Evolutionary conservation across 352 stramenopile genomes (phyloP).

Genomic region (Globisporangium splendens): DNA sequence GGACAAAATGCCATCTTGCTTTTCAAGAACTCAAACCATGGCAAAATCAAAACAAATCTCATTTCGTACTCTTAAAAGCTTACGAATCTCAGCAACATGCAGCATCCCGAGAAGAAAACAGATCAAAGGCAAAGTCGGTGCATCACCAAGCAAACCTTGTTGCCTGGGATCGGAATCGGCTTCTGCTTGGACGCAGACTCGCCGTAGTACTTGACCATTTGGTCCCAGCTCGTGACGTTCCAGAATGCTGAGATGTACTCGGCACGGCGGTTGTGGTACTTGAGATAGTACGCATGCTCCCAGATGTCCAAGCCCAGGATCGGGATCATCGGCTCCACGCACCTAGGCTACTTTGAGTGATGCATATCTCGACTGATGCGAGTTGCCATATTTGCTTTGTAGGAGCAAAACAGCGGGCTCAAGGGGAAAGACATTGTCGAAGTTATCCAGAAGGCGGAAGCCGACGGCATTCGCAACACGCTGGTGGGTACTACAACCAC

Average conservation of each 20-base stretch:
- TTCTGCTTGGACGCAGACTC: slow-evolving; percentile 83
- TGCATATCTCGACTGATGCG: no score
- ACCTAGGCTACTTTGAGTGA: no score
- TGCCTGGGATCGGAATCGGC: slow-evolving; percentile 52
- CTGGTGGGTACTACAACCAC: slow-evolving; percentile 83
- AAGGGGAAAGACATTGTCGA: slow-evolving; percentile 82
- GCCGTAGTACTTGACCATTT: slow-evolving; percentile 91
- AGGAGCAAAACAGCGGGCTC: slow-evolving; percentile 66
- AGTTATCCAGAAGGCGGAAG: slow-evolving; percentile 68
- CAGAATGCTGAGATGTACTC: slow-evolving; percentile 98
- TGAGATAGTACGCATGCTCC: slow-evolving; percentile 96
- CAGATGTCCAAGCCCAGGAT: slow-evolving; percentile 95
- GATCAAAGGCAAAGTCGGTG: no score
- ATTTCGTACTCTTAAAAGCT: neutral
- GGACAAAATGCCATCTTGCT: no score
- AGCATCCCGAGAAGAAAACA: no score
- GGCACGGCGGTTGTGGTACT: slow-evolving; percentile 95
- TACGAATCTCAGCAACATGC: no score
- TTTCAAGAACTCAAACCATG: no score
- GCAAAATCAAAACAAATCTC: no score
- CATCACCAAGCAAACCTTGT: slow-evolving; percentile 14
- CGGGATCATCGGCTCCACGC: slow-evolving; percentile 85
- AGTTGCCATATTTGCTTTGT: neutral
- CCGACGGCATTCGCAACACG: slow-evolving; percentile 78
- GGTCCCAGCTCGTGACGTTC: slow-evolving; percentile 96